These are phyloP conservation scores for Diversispora eburnea DNA, from an alignment of 192 early-diverging fungal species.

Conservation along the genomic window DNA sequence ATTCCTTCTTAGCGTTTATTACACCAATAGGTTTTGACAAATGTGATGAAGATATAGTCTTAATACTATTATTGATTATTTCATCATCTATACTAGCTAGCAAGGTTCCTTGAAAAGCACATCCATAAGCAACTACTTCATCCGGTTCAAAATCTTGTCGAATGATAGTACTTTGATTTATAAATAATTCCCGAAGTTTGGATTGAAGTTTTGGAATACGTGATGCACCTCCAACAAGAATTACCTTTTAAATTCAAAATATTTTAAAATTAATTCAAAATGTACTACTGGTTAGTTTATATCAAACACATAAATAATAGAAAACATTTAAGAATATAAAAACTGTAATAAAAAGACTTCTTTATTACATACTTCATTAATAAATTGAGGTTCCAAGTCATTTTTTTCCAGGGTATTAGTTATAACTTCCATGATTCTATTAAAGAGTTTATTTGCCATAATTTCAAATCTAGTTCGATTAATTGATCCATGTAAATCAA, in stretches of 20 bases:
- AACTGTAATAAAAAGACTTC: no score
- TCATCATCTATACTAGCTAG: conserved; percentile 60
- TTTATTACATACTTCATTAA: conserved; percentile 76
- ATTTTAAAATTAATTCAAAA: no score
- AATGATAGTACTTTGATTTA: conserved; percentile 57
- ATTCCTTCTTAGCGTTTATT: conserved; percentile 62
- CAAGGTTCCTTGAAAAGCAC: conserved; percentile 84
- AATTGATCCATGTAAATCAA: conserved; percentile 83
- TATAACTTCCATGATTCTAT: conserved; percentile 64
- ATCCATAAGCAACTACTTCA: conserved; percentile 88
- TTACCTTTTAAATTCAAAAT: conserved; percentile 50
- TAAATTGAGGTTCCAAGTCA: conserved; percentile 61
- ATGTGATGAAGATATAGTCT: conserved; percentile 55
- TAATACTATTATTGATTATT: conserved; percentile 45
- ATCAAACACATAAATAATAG: background rate
- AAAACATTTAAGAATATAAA: background rate
- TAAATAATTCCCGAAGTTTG: conserved; percentile 70
- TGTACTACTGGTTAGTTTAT: background rate
- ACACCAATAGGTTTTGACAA: conserved; percentile 77
- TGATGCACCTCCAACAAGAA: conserved; percentile 84
- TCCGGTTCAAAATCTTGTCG: conserved; percentile 85
- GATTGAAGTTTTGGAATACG: conserved; percentile 85
- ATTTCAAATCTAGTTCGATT: conserved; percentile 90
- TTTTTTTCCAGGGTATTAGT: conserved; percentile 61
- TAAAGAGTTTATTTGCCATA: conserved; percentile 73